Base-by-base conservation (phyloP, 768 basidiomycete species). In the Glaciozyma antarctica region DNA sequence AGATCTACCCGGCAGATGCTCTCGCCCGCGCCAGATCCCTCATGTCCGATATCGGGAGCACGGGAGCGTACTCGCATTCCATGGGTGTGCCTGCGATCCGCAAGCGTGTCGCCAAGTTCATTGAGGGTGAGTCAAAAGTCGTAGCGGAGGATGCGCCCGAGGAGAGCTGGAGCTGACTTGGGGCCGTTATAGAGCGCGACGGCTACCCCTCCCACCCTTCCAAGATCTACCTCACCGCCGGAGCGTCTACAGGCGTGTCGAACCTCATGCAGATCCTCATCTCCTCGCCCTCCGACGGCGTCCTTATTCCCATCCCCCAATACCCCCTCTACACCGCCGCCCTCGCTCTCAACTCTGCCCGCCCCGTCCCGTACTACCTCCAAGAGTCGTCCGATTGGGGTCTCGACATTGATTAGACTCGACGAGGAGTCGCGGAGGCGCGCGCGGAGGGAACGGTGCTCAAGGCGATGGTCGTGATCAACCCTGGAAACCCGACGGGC, bases 401-500 rank as follows among this genome's bases (percentile, higher is more conserved):
- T 10, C 90, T 92, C 22, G 86, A 86, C 55, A 79, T 84, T 48
- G 74, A 78, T 15, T 83, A 84, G 58, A 84, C 98, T 71, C 80
- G 84, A 67, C 77, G 78, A 1, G 84, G 88, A 7, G 79, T 98
- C 66, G 78, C 82, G 19, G 82, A 85, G 44, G 88, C 88, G 1
- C 78, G 81, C 34, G 77, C 79, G 64, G 81, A 85, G 22, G 86
- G 86, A 69, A 79, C 82, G 34, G 77, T 78, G 8, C 81, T 90
- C 58, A 90, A 87, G 72, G 91, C 87, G 8, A 83, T 99, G 63
- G 94, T 98, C 67, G 83, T 99, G 73, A 98, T 99, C 81, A 99
- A 99, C 80, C 94, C 94, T 0, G 94, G 94, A 28, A 99, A 98
- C 79, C 94, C 95, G 26, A 98, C 95, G 0, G 95, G 94, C 49